phyloP scores from a whole-genome alignment of 1,139 yeast species.

The Candida buenavistaensis region DNA sequence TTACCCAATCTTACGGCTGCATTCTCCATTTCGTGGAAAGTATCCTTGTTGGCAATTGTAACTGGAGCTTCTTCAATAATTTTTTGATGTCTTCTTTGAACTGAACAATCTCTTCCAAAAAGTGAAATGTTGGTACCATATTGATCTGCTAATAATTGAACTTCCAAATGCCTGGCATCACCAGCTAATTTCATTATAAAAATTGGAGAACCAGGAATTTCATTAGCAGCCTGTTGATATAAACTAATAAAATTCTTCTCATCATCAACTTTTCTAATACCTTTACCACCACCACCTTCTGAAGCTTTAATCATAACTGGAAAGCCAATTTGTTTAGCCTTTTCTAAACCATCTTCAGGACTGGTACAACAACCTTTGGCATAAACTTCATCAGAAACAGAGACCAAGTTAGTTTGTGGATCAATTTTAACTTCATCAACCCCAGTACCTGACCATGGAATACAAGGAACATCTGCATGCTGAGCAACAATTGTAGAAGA shows the following conservation, averaged over 20 bases:
- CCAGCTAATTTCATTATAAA: conserved; percentile 95
- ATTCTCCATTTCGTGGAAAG: conserved; percentile 88
- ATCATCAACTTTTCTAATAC: conserved; percentile 87
- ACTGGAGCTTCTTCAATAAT: conserved; percentile 97
- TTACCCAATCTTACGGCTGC: conserved; percentile 97
- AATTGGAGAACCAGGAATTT: conserved; percentile 95
- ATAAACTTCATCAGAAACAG: conserved; percentile 82
- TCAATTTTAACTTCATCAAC: conserved; percentile 79
- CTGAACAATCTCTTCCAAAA: conserved; percentile 96
- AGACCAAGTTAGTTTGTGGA: conserved; percentile 69
- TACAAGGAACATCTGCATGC: conserved; percentile 96
- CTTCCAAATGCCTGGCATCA: conserved; percentile 93
- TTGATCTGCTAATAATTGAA: conserved; percentile 91
- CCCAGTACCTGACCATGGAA: conserved; percentile 99
- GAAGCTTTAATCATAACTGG: conserved; percentile 97
- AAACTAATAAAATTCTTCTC: conserved; percentile 70
- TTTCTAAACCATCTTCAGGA: conserved; percentile 84
- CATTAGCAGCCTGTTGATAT: conserved; percentile 88
- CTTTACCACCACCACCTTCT: conserved; percentile 99
- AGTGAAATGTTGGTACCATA: conserved; percentile 92
- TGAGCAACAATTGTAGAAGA: conserved; percentile 98
- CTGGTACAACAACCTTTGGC: conserved; percentile 82
- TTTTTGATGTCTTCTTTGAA: conserved; percentile 96
- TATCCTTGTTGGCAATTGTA: conserved; percentile 83
- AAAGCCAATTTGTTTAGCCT: conserved; percentile 86